A percentile compares a stretch with the other conserved stretches of the same genome.
Evolutionary conservation across 2,329 filamentous ascomycete genomes (phyloP).

Genomic region (Xylariaceae sp.): DNA sequence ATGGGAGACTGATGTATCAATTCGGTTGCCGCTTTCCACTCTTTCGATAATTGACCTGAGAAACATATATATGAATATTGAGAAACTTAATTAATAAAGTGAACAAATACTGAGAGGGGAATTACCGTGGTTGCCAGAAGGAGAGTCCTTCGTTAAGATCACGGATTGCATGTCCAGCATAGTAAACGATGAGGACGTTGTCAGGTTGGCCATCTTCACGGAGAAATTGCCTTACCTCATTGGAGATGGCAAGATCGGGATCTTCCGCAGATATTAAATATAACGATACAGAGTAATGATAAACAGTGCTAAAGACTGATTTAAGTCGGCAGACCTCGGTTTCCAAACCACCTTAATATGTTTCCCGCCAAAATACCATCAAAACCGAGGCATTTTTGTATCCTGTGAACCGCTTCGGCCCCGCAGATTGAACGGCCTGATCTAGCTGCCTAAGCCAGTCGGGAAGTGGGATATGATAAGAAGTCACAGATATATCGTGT

Average conservation of each 20-base stretch:
- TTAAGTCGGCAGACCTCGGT: not conserved
- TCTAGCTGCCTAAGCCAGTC: not conserved
- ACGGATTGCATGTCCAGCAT: not conserved
- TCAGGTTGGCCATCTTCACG: not conserved
- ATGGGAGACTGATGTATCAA: conserved; percentile 1
- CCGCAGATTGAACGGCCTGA: not conserved
- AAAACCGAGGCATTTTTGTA: conserved; percentile 1
- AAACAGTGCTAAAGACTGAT: not conserved
- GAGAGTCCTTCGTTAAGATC: not conserved
- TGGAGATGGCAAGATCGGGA: not conserved
- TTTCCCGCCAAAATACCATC: conserved; percentile 4
- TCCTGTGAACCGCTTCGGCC: not conserved
- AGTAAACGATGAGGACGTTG: conserved; percentile 1
- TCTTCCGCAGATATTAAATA: not conserved
- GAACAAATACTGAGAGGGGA: not conserved
- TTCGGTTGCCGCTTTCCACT: not conserved
- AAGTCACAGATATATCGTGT: too few species aligned
- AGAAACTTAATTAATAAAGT: not conserved
- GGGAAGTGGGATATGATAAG: too few species aligned
- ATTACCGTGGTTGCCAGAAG: not conserved
- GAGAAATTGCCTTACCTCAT: not conserved
- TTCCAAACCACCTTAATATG: not conserved
- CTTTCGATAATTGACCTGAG: too few species aligned
- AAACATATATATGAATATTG: not conserved
- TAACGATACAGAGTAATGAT: not conserved